These are phyloP conservation scores for Melampsora americana DNA, from an alignment of 1,284 basidiomycete species.

Conservation along the genomic window DNA sequence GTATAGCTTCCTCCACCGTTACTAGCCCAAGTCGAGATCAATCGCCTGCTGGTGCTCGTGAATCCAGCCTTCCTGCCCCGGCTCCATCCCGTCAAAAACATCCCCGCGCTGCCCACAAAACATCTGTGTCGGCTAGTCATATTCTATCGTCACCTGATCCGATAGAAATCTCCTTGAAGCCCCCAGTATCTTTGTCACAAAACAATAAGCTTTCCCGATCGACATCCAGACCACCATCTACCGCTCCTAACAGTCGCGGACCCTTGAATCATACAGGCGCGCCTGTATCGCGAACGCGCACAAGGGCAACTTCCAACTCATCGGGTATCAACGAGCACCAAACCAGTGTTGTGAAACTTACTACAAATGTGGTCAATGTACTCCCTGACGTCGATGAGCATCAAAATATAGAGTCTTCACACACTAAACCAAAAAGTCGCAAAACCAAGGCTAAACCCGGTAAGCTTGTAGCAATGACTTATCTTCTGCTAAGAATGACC, in stretches of 20 bases:
- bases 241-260: conserved; percentile 10
- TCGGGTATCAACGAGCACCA: conserved; percentile 13
- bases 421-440: no score
- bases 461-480: no score
- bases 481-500: no score
- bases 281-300: not conserved
- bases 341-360: not conserved
- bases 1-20: no score
- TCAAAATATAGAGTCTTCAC: no score
- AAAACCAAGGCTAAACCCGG: no score
- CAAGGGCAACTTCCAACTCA: conserved; percentile 21
- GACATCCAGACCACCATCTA: conserved; percentile 18
- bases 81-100: conserved; percentile 11
- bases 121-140: not conserved
- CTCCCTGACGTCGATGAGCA: not conserved
- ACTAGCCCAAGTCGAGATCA: no score
- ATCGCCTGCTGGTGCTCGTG: no score
- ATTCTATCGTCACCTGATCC: conserved; percentile 15
- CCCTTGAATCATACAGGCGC: not conserved
- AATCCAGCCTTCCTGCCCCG: no score
- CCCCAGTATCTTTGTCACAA: conserved; percentile 18
- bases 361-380: not conserved
- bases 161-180: conserved; percentile 13
- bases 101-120: conserved; percentile 13
- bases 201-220: conserved; percentile 17